Evolutionary conservation across 140 eudicot genomes (phyloP).

Genomic region (Anethum foeniculum): DNA sequence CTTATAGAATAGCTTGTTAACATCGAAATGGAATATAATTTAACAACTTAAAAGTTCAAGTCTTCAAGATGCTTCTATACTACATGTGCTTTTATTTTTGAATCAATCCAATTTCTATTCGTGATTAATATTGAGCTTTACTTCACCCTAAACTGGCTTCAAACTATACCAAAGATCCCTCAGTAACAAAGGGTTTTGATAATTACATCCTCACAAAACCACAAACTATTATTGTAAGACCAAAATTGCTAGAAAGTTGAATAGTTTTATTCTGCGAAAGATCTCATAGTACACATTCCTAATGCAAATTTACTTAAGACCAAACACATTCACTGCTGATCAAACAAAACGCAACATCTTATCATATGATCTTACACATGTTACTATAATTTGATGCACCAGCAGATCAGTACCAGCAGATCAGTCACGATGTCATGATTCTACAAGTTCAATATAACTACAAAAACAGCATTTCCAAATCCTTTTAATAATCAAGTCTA

Average conservation of each 20-base stretch:
- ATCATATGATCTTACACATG: not conserved
- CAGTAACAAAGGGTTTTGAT: not conserved
- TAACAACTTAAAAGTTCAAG: not conserved
- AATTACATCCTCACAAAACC: not conserved
- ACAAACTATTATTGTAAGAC: not conserved
- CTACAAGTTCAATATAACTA: not conserved
- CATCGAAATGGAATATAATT: not conserved
- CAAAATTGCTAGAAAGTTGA: not conserved
- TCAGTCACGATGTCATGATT: not conserved
- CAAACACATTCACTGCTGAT: not conserved
- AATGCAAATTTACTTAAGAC: not conserved
- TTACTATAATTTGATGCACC: not conserved
- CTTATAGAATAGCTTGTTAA: not conserved
- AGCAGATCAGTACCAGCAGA: not conserved
- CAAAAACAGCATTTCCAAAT: not conserved
- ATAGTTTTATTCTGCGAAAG: not conserved
- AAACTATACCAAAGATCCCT: not conserved
- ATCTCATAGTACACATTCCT: not conserved
- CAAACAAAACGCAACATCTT: not conserved
- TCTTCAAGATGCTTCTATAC: too few relatives aligned
- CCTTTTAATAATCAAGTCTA: not conserved
- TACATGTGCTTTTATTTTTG: not conserved
- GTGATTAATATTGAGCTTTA: not conserved
- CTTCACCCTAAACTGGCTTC: not conserved
- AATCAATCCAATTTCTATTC: not conserved